Percentiles rank a stretch among this genome's conserved stretches.
Evolutionary conservation across 2,329 filamentous ascomycete species (phyloP).

Genomic region (Colletotrichum lindemuthianum): DNA sequence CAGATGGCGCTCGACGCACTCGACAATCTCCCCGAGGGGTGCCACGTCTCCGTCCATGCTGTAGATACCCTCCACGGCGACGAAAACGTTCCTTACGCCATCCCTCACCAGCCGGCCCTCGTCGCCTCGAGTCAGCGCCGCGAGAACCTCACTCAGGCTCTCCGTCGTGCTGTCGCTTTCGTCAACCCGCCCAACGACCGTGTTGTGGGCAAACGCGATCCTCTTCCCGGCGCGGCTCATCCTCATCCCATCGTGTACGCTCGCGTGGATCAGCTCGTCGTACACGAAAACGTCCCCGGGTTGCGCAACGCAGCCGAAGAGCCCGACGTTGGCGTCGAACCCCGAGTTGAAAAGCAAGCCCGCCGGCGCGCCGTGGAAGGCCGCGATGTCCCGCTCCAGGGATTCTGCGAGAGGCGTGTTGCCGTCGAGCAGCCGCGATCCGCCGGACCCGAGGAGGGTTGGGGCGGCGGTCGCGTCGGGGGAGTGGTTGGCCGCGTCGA

Average conservation of each 20-base stretch:
- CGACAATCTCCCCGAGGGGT: slow-evolving; percentile 69
- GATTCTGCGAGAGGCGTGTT: slow-evolving; percentile 56
- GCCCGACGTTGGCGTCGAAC: slow-evolving; percentile 72
- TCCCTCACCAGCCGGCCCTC: slow-evolving; percentile 44
- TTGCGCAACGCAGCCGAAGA: slow-evolving; percentile 70
- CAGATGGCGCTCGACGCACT: slow-evolving; percentile 64
- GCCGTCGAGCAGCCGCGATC: slow-evolving; percentile 64
- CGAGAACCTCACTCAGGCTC: slow-evolving; percentile 43
- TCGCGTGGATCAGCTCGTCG: slow-evolving; percentile 82
- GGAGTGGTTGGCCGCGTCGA: slow-evolving; percentile 18
- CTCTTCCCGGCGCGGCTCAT: slow-evolving; percentile 63
- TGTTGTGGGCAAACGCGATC: slow-evolving; percentile 68
- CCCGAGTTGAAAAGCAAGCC: slow-evolving; percentile 68
- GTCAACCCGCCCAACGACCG: slow-evolving; percentile 48
- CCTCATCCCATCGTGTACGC: slow-evolving; percentile 80
- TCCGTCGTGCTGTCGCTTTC: not conserved
- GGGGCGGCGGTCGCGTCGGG: slow-evolving; percentile 35
- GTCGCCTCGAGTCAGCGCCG: slow-evolving; percentile 45
- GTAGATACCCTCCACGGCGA: slow-evolving; percentile 78
- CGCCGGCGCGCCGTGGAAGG: slow-evolving; percentile 56
- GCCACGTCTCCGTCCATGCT: slow-evolving; percentile 86
- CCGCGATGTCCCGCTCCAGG: slow-evolving; percentile 58
- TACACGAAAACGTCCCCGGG: slow-evolving; percentile 72
- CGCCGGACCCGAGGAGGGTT: slow-evolving; percentile 61
- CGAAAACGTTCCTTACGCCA: slow-evolving; percentile 66